Evolutionary conservation across 371 early-diverging fungal species (phyloP).

Genomic region (Parasitella parasitica): DNA sequence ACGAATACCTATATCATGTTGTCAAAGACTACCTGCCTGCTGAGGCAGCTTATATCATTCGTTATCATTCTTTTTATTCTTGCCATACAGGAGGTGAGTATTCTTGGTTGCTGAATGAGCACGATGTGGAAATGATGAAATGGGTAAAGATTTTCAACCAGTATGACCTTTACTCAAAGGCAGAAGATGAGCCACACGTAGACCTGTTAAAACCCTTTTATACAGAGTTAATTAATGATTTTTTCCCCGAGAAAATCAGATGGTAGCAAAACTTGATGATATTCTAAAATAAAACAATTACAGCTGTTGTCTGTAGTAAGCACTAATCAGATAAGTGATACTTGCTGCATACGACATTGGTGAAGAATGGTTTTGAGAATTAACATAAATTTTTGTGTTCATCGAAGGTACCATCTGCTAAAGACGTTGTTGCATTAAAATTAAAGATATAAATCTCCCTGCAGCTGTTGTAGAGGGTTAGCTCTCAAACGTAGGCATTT

Average conservation of each 20-base stretch:
- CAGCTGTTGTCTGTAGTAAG: too few relatives aligned
- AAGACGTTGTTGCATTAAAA: too few relatives aligned
- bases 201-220: slow-evolving; percentile 48
- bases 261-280: slow-evolving; percentile 51
- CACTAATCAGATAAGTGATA: too few relatives aligned
- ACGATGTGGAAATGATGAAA: slow-evolving; percentile 49
- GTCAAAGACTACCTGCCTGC: slow-evolving; percentile 50
- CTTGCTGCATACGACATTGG: too few relatives aligned
- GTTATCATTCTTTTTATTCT: slow-evolving; percentile 61
- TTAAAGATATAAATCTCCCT: too few relatives aligned
- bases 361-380: too few relatives aligned
- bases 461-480: too few relatives aligned
- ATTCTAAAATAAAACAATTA: too few relatives aligned
- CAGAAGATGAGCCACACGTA: slow-evolving; percentile 37
- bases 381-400: too few relatives aligned
- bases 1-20: slow-evolving; percentile 60
- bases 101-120: slow-evolving; percentile 44
- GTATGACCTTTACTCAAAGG: slow-evolving; percentile 61
- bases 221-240: slow-evolving; percentile 49
- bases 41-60: slow-evolving; percentile 51
- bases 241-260: slow-evolving; percentile 49
- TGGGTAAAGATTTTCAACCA: slow-evolving; percentile 57
- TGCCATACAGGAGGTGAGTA: slow-evolving; percentile 54
- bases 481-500: too few relatives aligned
- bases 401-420: too few relatives aligned